Evolutionary conservation across 805 yeast species (phyloP).

Genomic region (Candida sonorensis): DNA sequence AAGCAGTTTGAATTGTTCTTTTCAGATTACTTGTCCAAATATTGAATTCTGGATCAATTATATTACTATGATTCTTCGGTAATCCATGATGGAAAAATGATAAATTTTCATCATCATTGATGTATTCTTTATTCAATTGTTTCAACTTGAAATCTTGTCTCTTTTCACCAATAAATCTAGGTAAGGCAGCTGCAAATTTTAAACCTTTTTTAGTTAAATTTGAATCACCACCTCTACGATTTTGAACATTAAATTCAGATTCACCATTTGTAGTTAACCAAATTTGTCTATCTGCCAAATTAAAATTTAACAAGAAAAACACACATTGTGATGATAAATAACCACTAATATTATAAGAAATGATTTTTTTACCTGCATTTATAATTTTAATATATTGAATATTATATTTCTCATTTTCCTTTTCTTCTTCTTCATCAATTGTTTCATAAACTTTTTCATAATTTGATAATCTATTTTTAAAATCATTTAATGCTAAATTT

Average conservation of each 20-base stretch:
- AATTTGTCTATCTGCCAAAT: slow-evolving; percentile 29
- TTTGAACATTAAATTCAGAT: slow-evolving; percentile 19
- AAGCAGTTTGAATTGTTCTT: slow-evolving; percentile 27
- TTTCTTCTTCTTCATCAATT: slow-evolving; percentile 53
- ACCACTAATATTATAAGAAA: slow-evolving; percentile 50
- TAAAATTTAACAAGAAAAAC: slow-evolving; percentile 41
- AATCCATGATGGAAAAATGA: slow-evolving; percentile 12
- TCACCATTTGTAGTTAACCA: slow-evolving; percentile 32
- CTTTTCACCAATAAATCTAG: slow-evolving; percentile 28
- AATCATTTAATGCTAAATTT: slow-evolving; percentile 70
- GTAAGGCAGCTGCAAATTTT: slow-evolving; percentile 27
- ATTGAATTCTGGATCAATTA: slow-evolving; percentile 26
- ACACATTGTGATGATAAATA: slow-evolving; percentile 52
- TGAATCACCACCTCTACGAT: slow-evolving; percentile 29
- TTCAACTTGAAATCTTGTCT: slow-evolving; percentile 29
- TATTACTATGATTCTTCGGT: too few species aligned
- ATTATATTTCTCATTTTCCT: slow-evolving; percentile 38
- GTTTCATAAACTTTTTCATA: slow-evolving; percentile 90
- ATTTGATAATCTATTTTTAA: slow-evolving; percentile 70
- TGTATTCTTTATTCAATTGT: slow-evolving; percentile 26
- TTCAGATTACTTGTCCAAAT: slow-evolving; percentile 29
- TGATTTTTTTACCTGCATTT: slow-evolving; percentile 53
- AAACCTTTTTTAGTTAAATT: slow-evolving; percentile 23
- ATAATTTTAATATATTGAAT: slow-evolving; percentile 58
- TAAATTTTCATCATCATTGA: slow-evolving; percentile 21